Base-by-base conservation (phyloP, 371 early-diverging fungal genomes). In the Zychaea mexicana region DNA sequence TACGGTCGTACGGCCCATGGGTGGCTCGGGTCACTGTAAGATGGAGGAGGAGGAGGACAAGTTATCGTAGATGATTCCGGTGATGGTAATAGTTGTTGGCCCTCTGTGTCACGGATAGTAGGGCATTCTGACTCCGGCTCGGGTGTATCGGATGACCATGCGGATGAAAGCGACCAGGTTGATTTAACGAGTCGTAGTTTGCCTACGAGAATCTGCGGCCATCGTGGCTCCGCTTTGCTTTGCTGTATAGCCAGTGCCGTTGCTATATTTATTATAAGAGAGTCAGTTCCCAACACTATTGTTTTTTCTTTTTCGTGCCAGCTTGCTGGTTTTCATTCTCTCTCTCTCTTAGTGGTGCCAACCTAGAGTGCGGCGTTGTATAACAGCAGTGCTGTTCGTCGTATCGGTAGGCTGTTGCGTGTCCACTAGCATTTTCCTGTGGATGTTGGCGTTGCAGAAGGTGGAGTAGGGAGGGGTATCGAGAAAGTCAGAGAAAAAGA, bases 11-110 rank as follows among this genome's bases (percentile, higher is more conserved):
- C n/a, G 26, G 52, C 42, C 66, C 66, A 66, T 15, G 66, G 66
- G 42, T 66, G 66, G 26, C 52, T 53, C 32, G 66, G 66, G 54
- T 66, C 66, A 53, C 60, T 54, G 32, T 66, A 66, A 21, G 42
- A 21, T 9, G 66, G 66, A 12, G 66, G 66, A 30, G 61, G 61
- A n/a, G 31, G 17, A n/a, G 30, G 19, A 52, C 28, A 13, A 42
- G 59, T 5, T 17, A 21, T 31, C 31, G 15, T 27, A 31, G 52
- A 27, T 52, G 7, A 19, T 10, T 24, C 26, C 27, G 26, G 53
- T 53, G 33, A 30, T 38, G 21, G 57, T 57, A 3, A 19, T 57
- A n/a, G 36, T 27, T 9, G 57, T 38, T 2, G 30, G n/a, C 12
- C 12, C 33, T 33, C n/a, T 49, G 49, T 49, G n/a, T 49, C 22